phyloP scores from a whole-genome alignment of 2,329 filamentous ascomycete species.

The Cercospora canescens region DNA sequence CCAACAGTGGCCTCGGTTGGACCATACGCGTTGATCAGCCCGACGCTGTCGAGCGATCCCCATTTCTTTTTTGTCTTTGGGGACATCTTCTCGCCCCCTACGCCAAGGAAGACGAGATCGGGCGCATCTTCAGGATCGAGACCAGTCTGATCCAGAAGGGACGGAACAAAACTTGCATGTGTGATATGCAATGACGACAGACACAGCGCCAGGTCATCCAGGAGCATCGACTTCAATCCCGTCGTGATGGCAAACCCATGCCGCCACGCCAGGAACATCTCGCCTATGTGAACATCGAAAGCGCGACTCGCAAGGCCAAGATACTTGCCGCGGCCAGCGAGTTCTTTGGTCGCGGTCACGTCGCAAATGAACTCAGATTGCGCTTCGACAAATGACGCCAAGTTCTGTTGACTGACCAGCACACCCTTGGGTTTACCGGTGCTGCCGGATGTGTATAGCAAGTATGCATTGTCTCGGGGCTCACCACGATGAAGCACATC shows the following conservation, averaged over 20 bases:
- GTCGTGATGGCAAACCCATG: slow-evolving; percentile 14
- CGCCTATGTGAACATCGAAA: slow-evolving; percentile 20
- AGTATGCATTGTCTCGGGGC: slow-evolving; percentile 36
- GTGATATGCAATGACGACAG: slow-evolving; percentile 15
- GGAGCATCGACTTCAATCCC: slow-evolving; percentile 14
- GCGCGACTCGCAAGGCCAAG: slow-evolving; percentile 19
- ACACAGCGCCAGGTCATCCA: slow-evolving; percentile 16
- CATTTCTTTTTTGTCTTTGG: slow-evolving; percentile 23
- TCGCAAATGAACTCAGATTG: slow-evolving; percentile 18
- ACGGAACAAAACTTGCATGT: slow-evolving; percentile 18
- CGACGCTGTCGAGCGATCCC: slow-evolving; percentile 13
- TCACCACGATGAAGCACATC: slow-evolving; percentile 2
- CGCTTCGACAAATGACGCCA: slow-evolving; percentile 39
- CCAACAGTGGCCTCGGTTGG: slow-evolving; percentile 23
- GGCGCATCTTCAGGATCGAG: slow-evolving; percentile 16
- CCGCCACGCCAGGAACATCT: slow-evolving; percentile 20
- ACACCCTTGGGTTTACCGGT: slow-evolving; percentile 20
- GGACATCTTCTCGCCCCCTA: slow-evolving; percentile 27
- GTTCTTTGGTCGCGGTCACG: slow-evolving; percentile 6
- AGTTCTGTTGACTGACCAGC: slow-evolving; percentile 70
- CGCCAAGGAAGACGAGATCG: slow-evolving; percentile 14
- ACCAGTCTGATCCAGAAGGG: slow-evolving; percentile 18
- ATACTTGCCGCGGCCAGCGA: slow-evolving; percentile 17
- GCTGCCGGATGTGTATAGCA: slow-evolving; percentile 75
- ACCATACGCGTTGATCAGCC: slow-evolving; percentile 25